Evolutionary conservation across 2,329 filamentous ascomycete species (phyloP).

Genomic region (Fusarium liriodendri): DNA sequence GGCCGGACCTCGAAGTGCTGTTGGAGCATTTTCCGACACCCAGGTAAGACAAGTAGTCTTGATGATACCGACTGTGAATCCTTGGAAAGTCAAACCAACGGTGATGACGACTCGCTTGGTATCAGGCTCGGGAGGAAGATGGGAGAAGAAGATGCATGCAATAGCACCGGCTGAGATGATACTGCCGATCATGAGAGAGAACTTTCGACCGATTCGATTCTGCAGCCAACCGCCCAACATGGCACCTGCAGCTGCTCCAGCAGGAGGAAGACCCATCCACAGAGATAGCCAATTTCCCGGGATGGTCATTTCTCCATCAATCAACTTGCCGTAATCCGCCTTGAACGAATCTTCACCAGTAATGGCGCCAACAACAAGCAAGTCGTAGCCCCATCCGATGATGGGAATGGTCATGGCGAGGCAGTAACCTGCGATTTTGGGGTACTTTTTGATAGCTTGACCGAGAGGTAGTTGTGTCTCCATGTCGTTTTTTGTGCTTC

Average conservation of each 20-base stretch:
- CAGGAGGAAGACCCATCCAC: slow-evolving; percentile 40
- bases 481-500: background rate
- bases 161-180: slow-evolving; percentile 41
- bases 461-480: slow-evolving; percentile 40
- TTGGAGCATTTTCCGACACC: slow-evolving; percentile 45
- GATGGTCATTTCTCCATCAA: slow-evolving; percentile 39
- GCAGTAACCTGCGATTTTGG: slow-evolving; percentile 43
- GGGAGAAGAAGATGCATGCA: slow-evolving; percentile 44
- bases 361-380: slow-evolving; percentile 43
- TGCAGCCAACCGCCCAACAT: slow-evolving; percentile 44
- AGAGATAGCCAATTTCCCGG: slow-evolving; percentile 44
- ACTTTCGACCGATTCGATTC: slow-evolving; percentile 41
- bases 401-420: slow-evolving; percentile 43
- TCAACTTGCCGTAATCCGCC: slow-evolving; percentile 42
- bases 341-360: slow-evolving; percentile 45
- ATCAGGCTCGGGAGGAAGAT: slow-evolving; percentile 8
- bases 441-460: slow-evolving; percentile 41
- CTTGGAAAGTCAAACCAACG: slow-evolving; percentile 41
- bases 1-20: slow-evolving; percentile 39
- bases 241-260: slow-evolving; percentile 41
- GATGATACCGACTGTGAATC: slow-evolving; percentile 41
- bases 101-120: slow-evolving; percentile 41
- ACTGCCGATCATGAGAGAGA: slow-evolving; percentile 39
- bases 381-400: slow-evolving; percentile 47
- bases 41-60: slow-evolving; percentile 53